These are phyloP conservation scores for Corinectria fuckeliana DNA, from an alignment of 2,329 filamentous ascomycete species.

Conservation along the genomic window DNA sequence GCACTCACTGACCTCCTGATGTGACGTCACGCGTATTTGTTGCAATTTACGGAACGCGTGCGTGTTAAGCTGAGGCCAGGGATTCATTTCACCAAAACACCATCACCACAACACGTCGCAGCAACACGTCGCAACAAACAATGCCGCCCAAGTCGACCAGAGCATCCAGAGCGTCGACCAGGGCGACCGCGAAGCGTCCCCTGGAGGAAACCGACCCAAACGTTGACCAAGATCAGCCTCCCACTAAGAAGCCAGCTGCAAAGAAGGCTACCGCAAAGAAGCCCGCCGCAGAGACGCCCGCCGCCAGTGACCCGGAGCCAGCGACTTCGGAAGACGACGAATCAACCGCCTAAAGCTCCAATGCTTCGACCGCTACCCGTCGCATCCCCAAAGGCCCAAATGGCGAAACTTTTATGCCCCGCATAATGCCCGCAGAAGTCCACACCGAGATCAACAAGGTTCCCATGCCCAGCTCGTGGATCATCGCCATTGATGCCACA, in stretches of 20 bases:
- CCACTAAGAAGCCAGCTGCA: background rate
- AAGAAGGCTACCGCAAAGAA: background rate
- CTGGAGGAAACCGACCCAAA: background rate
- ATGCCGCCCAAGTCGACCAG: background rate
- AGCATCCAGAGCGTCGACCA: background rate
- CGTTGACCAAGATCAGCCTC: background rate
- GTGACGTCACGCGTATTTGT: no score
- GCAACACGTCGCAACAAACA: background rate
- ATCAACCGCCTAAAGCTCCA: background rate
- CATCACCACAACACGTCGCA: background rate
- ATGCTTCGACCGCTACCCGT: background rate
- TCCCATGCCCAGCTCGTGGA: background rate
- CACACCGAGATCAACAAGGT: background rate
- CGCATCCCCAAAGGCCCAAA: background rate
- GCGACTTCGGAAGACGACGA: background rate
- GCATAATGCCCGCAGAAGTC: background rate
- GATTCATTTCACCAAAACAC: background rate
- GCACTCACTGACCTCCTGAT: no score
- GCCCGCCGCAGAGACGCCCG: background rate
- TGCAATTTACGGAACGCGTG: no score
- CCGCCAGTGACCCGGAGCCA: background rate
- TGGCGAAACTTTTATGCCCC: background rate
- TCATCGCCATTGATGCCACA: slow-evolving; percentile 23
- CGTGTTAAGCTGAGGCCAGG: no score
- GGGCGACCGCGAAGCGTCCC: background rate